Conservation (phyloP, 2,329 filamentous ascomycete genomes). For the Cordyceps cateniannulata region DNA sequence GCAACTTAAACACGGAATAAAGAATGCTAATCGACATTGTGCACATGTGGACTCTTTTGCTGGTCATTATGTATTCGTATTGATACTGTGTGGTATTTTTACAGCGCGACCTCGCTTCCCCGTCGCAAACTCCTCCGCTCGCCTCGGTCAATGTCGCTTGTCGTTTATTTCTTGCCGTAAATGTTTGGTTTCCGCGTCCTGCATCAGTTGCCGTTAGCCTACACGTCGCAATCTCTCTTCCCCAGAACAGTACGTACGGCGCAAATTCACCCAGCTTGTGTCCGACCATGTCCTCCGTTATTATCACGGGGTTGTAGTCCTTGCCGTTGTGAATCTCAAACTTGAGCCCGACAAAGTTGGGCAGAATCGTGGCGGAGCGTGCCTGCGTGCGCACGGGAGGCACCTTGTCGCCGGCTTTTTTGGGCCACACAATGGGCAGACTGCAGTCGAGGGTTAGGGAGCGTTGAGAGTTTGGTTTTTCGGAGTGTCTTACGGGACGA, state of each 20-base stretch:
- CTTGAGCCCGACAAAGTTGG: slow-evolving; percentile 82
- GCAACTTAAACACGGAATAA: neutral
- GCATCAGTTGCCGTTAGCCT: neutral
- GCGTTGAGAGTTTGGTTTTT: neutral
- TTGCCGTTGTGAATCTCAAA: slow-evolving; percentile 94
- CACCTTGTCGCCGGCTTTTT: slow-evolving; percentile 53
- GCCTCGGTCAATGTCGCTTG: neutral
- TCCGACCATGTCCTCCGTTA: slow-evolving; percentile 95
- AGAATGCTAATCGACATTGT: neutral
- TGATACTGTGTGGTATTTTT: slow-evolving; percentile 25
- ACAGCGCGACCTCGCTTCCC: slow-evolving; percentile 17
- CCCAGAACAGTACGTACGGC: slow-evolving; percentile 52
- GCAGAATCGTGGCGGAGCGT: slow-evolving; percentile 80
- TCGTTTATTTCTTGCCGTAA: slow-evolving; percentile 29
- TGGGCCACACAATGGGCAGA: slow-evolving; percentile 57
- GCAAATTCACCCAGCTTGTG: slow-evolving; percentile 93
- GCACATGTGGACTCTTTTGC: neutral
- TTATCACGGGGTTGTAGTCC: slow-evolving; percentile 70
- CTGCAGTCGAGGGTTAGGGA: slow-evolving; percentile 27
- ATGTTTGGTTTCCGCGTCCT: slow-evolving; percentile 55
- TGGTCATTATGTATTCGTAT: slow-evolving; percentile 15
- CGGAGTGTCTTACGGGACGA: slow-evolving; percentile 41
- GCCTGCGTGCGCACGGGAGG: slow-evolving; percentile 80
- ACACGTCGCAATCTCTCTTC: neutral
- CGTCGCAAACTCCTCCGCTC: neutral